Conservation (phyloP, 169 alveolate species). For the Plasmodium billcollinsi region DNA sequence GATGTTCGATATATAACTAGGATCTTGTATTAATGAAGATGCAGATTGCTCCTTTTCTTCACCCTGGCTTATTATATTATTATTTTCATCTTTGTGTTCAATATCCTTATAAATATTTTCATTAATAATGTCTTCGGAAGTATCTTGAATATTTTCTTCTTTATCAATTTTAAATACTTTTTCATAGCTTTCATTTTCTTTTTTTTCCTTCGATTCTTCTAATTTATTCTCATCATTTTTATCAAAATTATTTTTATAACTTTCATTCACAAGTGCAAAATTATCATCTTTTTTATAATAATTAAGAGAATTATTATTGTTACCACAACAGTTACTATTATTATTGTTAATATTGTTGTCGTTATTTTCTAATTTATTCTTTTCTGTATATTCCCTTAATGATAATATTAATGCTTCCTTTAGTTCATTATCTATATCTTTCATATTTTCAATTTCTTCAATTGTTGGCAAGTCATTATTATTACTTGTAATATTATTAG, state of each 20-base stretch:
- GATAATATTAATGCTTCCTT: slow-evolving; percentile 64
- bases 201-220: slow-evolving; percentile 31
- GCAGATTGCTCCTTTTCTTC: background rate
- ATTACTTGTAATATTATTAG: background rate
- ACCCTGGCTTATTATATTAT: background rate
- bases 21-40: slow-evolving; percentile 25
- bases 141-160: slow-evolving; percentile 33
- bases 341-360: background rate
- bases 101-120: slow-evolving; percentile 1
- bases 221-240: background rate
- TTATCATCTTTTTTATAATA: slow-evolving; percentile 18
- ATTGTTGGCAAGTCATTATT: slow-evolving; percentile 47
- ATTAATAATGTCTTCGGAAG: slow-evolving; percentile 9
- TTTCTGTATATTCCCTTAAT: slow-evolving; percentile 38
- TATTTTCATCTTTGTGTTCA: background rate
- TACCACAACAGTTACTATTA: background rate
- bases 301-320: background rate
- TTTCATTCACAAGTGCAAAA: slow-evolving; percentile 43
- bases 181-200: slow-evolving; percentile 72
- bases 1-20: slow-evolving; percentile 41
- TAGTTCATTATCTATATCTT: slow-evolving; percentile 61
- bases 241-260: slow-evolving; percentile 50
- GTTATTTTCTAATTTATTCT: slow-evolving; percentile 21
- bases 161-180: slow-evolving; percentile 56
- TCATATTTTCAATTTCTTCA: slow-evolving; percentile 69